Conservation (phyloP, 805 yeast genomes). For the Teunomyces tritomae region DNA sequence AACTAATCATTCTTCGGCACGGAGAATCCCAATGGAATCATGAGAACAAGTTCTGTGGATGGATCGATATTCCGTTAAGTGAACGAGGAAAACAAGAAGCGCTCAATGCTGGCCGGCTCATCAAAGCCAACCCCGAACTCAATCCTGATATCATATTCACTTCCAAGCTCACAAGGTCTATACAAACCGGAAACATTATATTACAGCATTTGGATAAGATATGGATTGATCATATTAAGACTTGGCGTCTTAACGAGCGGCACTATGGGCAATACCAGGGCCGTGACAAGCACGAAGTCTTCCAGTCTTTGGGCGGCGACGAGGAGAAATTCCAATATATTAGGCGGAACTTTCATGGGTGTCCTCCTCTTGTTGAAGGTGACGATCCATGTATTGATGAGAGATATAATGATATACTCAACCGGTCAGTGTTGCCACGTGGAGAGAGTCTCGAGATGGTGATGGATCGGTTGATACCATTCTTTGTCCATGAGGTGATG, state of each 20-base stretch:
- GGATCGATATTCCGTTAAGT: constrained; percentile 43
- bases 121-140: constrained; percentile 20
- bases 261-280: constrained; percentile 46
- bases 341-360: constrained; percentile 36
- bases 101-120: constrained; percentile 35
- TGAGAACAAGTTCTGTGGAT: constrained; percentile 43
- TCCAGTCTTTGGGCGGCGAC: constrained; percentile 29
- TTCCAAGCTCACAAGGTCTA: constrained; percentile 38
- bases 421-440: constrained; percentile 25
- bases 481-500: constrained; percentile 28
- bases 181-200: constrained; percentile 40
- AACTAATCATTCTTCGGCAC: constrained; percentile 42
- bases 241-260: constrained; percentile 44
- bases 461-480: constrained; percentile 40
- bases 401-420: constrained; percentile 26
- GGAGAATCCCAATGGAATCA: constrained; percentile 46
- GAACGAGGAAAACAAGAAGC: constrained; percentile 40
- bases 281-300: constrained; percentile 35
- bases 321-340: constrained; percentile 35
- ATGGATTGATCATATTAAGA: constrained; percentile 37
- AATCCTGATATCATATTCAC: constrained; percentile 37
- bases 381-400: constrained; percentile 35
- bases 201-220: constrained; percentile 28
- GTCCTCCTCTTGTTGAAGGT: constrained; percentile 32
- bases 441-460: constrained; percentile 41